Base-by-base conservation (phyloP, 495 filamentous ascomycete species). In the Trichoderma asperelloides region DNA sequence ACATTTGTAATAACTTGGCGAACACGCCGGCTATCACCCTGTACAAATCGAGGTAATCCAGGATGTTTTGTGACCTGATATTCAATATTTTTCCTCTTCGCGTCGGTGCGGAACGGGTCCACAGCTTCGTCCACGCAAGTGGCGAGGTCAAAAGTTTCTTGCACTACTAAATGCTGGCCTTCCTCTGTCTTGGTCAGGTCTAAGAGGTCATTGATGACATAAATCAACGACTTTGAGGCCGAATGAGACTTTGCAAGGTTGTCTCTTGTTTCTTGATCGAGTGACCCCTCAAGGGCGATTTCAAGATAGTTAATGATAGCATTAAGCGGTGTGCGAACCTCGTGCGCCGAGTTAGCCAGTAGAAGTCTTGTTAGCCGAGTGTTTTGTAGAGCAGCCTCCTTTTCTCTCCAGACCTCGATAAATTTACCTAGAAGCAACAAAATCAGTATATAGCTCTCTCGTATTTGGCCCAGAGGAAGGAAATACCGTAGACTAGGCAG, bases 291-390 rank as follows among this genome's bases (percentile, higher is more conserved):
- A 3, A 98, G 78, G 0, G 94, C 94, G 69, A 97, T 97, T 71
- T 98, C 94, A 2, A 98, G 80, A 68, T 95, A 97, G 71, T 98
- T 98, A 74, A 98, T 95, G 71, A 98, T 96, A 25, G 94, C 94
- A 75, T 97, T 97, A 4, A 98, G 79, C 0, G 94, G 93, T 0
- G 94, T 98, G 39, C 94, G 89, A 18, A 98, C 91, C 79, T 97
- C 93, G 71, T 98, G 94, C 0, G 94, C 94, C 0, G 93, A 96
- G 71, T 98, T 97, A 12, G 94, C 91, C 2, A 97, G 80, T 12
- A 98, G 76, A 16, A 98, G 78, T 62, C 86, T 81, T 2, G 91
- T 96, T 21, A 98, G 79, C 51, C 92, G 87, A 66, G 89, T 96
- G 70, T 79, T 94, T 68, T 96, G 88, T 71, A 96, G 76, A 4